Base-by-base conservation (phyloP, 176 grass and related monocot species). In the Aegilops longissima region DNA sequence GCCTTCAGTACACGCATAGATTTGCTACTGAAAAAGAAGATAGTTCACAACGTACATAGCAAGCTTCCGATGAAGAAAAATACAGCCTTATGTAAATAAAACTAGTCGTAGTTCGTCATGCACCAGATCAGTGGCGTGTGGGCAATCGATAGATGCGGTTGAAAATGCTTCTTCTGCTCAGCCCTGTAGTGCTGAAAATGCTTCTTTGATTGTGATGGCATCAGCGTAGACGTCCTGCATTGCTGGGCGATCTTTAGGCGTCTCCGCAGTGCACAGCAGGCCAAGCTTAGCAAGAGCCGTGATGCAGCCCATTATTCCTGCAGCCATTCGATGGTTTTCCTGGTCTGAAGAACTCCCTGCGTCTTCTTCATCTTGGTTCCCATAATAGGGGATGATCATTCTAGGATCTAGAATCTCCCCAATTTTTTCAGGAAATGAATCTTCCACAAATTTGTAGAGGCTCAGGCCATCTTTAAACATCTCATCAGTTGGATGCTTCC, bases 401-500 rank as follows among this genome's bases (percentile, higher is more conserved):
- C 3, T 25, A 17, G 76, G 85, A 86, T 86, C 84, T 34, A 72
- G 36, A 24, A 80, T 38, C 38, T 80, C 54, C 0, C 1, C 2
- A n/a, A 80, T 80, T 1, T 73, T 80, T 16, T 51, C 18, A 12
- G 67, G 85, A 49, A 86, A 64, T 63, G 77, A 18, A 5, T 73
- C 42, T 31, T 81, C 80, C 42, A 90, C 91, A 87, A 54, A 90
- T 29, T 70, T 84, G 34, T 84, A 84, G 18, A 93, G 68, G 69
- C 39, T 90, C 29, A 93, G 29, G 5, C 49, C 49, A 52, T 54
- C 51, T 54, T 18, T 54, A 18, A 54, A 54, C 51, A 54, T 2
- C 3, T 54, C 16, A 0, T 54, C 2, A 54, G 51, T 54, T 2
- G 51, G 51, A 54, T 16, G 5, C 51, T 18, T 54, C 16, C 51